Evolutionary conservation across 805 yeast species (phyloP).

Genomic region (Yarrowia yakushimensis): DNA sequence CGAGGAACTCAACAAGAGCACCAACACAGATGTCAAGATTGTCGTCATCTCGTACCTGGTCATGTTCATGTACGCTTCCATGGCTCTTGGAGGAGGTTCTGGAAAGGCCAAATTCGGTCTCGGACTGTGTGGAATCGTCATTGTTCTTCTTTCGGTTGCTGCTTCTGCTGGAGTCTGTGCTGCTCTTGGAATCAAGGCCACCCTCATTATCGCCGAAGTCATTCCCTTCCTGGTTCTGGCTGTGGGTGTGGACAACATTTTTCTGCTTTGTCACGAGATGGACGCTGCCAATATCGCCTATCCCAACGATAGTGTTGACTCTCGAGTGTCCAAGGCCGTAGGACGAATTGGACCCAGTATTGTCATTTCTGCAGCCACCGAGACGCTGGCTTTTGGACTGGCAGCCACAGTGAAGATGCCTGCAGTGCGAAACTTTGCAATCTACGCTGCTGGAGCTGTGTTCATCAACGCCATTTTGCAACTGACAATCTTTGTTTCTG

Average conservation of each 20-base stretch:
- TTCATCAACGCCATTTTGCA: slow-evolving; percentile 72
- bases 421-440: slow-evolving; percentile 89
- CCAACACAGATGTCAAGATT: slow-evolving; percentile 72
- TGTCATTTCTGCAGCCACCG: slow-evolving; percentile 69
- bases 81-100: slow-evolving; percentile 64
- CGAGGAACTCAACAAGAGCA: slow-evolving; percentile 75
- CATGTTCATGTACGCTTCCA: slow-evolving; percentile 85
- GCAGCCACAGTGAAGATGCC: slow-evolving; percentile 90
- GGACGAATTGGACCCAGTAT: slow-evolving; percentile 85
- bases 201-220: slow-evolving; percentile 92
- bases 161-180: slow-evolving; percentile 83
- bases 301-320: slow-evolving; percentile 50
- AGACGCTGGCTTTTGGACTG: slow-evolving; percentile 70
- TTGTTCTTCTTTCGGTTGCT: slow-evolving; percentile 75
- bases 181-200: slow-evolving; percentile 72
- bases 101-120: slow-evolving; percentile 61
- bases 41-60: slow-evolving; percentile 70
- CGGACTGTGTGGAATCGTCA: slow-evolving; percentile 79
- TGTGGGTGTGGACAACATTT: slow-evolving; percentile 93
- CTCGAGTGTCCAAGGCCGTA: slow-evolving; percentile 60
- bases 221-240: slow-evolving; percentile 92
- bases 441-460: slow-evolving; percentile 85
- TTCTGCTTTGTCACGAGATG: slow-evolving; percentile 77
- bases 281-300: slow-evolving; percentile 49
- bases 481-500: slow-evolving; percentile 73